These are phyloP conservation scores for Carex parvula DNA, from an alignment of 176 grass and related monocot genomes.

Conservation along the genomic window DNA sequence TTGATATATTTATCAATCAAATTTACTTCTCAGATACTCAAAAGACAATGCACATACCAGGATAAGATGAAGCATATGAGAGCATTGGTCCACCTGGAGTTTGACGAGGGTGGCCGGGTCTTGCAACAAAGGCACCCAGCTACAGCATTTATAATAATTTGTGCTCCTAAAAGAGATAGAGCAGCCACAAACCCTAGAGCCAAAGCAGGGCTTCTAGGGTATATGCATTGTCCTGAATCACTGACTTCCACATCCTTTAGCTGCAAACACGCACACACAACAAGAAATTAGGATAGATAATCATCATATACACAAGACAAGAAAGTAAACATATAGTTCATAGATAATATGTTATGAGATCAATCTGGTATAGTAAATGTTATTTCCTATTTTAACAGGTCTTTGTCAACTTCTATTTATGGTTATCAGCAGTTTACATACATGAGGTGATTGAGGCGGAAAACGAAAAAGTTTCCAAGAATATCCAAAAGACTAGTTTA, in stretches of 20 bases:
- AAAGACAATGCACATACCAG: constrained; percentile 32
- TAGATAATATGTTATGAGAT: background rate
- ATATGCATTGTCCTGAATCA: constrained; percentile 26
- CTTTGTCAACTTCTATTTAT: background rate
- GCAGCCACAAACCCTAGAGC: constrained; percentile 29
- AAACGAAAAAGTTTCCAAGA: no score
- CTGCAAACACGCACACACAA: constrained; percentile 12
- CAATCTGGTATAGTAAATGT: background rate
- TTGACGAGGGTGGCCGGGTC: constrained; percentile 25
- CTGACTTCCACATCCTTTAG: constrained; percentile 18
- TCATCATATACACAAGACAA: background rate
- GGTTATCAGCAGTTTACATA: background rate
- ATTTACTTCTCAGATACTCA: background rate
- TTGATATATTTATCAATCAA: background rate
- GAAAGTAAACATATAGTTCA: background rate
- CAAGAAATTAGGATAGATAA: background rate
- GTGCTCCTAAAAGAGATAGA: constrained; percentile 37
- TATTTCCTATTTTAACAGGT: no score
- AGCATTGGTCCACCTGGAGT: constrained; percentile 32
- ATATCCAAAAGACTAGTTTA: no score
- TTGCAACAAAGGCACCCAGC: constrained; percentile 54
- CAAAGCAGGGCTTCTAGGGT: constrained; percentile 42
- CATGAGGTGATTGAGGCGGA: background rate
- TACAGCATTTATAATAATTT: constrained; percentile 39
- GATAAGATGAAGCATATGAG: constrained; percentile 45